Evolutionary conservation across 2,329 filamentous ascomycete genomes (phyloP).

Genomic region (Beauveria bassiana): DNA sequence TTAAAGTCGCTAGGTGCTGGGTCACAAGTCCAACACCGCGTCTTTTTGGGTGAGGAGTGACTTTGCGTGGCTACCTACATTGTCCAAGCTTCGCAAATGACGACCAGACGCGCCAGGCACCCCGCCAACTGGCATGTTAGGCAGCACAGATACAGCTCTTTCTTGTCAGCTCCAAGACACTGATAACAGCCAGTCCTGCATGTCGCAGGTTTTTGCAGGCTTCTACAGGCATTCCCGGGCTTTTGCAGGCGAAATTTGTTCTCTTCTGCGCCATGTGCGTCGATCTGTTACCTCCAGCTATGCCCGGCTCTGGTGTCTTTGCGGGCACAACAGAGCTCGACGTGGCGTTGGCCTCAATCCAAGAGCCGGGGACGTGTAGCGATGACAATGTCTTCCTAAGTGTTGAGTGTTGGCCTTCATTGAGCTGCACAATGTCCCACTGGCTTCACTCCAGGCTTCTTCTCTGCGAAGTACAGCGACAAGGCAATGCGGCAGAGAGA

Average conservation of each 20-base stretch:
- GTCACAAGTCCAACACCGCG: constrained; percentile 5
- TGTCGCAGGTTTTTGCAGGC: neutral
- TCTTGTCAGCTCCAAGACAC: neutral
- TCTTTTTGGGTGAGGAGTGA: constrained; percentile 6
- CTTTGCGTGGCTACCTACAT: neutral
- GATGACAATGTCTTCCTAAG: neutral
- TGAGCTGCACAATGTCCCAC: neutral
- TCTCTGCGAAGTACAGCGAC: neutral
- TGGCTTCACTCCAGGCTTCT: neutral
- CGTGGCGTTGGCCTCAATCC: neutral
- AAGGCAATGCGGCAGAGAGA: neutral
- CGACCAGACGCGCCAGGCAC: neutral
- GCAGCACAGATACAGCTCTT: neutral
- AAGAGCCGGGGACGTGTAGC: neutral
- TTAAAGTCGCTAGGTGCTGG: neutral
- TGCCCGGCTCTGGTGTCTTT: neutral
- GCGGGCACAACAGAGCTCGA: neutral
- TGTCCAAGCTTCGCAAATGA: neutral
- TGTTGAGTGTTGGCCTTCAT: neutral
- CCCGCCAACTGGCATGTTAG: neutral
- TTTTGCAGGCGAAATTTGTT: neutral
- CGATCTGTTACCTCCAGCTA: neutral
- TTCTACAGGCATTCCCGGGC: neutral
- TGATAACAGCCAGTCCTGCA: neutral
- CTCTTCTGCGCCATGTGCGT: neutral